Base-by-base conservation (phyloP, 2,329 filamentous ascomycete genomes). In the Colletotrichum orchidophilum region DNA sequence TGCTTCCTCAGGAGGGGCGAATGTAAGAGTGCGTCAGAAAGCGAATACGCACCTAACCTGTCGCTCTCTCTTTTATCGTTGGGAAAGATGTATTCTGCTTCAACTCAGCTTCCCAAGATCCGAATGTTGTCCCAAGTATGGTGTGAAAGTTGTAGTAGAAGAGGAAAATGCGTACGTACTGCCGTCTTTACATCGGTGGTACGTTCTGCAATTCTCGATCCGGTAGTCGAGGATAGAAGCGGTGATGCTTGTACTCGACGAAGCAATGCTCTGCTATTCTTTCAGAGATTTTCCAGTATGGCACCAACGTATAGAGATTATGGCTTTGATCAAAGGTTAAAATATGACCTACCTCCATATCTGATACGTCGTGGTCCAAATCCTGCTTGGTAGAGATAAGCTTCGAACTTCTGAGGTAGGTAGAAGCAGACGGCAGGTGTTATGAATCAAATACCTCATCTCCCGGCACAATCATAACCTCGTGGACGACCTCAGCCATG, bases 181-280 rank as follows among this genome's bases (percentile, higher is more conserved):
- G 8, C 70, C 70, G 15, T 64, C 70, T 33, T 68, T 62, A 46
- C 54, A 82, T 2, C 79, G 73, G 55, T 64, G 63, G 13, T 69
- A 72, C 4, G 70, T 72, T 13, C 70, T 46, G 18, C 70, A 65
- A 39, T 72, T 72, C 55, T 72, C 65, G 4, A 55, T 15, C 2
- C 60, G 53, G 7, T 72, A 72, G 27, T 64, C 29, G 2, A 59
- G 55, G 13, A 72, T 81, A 57, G 81, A 83, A 0, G 80, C 81
- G 13, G 73, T 73, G 18, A 81, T 72, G 9, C 79, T 81, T 0
- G 75, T 77, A 0, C 77, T 77, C 31, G 78, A 79, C 8, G 57
- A 57, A 1, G 35, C 50, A 9, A 39, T 27, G 58, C 58, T 67
- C 65, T 67, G 7, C 12, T 26, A 2, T 12, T 9, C 4, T 57